Conservation (phyloP, 257 asterid genomes). For the Plectranthus barbatus region DNA sequence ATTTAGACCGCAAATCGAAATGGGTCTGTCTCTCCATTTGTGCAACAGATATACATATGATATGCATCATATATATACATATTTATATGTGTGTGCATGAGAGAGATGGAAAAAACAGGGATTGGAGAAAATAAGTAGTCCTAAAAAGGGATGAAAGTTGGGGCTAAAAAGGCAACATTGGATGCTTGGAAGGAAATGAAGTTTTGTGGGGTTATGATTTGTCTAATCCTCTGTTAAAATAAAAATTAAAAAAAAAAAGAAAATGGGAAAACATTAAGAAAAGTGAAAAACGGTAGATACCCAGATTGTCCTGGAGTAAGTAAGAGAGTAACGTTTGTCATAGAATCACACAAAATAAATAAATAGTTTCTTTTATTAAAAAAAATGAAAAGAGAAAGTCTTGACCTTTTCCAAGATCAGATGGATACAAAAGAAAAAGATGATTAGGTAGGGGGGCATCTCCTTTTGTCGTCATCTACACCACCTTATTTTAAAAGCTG, state of each 20-base stretch:
- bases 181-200: constrained; percentile 56
- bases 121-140: constrained; percentile 15
- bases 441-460: constrained; percentile 24
- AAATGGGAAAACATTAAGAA: neutral
- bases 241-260: too few species aligned
- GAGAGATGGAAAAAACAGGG: neutral
- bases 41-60: neutral
- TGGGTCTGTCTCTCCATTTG: neutral
- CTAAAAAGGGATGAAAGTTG: constrained; percentile 56
- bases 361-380: neutral
- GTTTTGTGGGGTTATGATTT: constrained; percentile 54
- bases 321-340: constrained; percentile 67
- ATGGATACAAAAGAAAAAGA: constrained; percentile 28
- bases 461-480: constrained; percentile 41
- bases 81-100: neutral
- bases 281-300: constrained; percentile 31
- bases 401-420: constrained; percentile 34
- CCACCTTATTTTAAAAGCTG: constrained; percentile 24
- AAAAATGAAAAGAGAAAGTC: neutral
- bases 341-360: constrained; percentile 34
- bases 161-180: constrained; percentile 43
- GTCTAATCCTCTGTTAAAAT: constrained; percentile 36
- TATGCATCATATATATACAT: neutral
- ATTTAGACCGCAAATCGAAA: constrained; percentile 11
- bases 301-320: constrained; percentile 57